phyloP scores from a whole-genome alignment of 164 flowering plant species.

The Paratinospora sagittata region DNA sequence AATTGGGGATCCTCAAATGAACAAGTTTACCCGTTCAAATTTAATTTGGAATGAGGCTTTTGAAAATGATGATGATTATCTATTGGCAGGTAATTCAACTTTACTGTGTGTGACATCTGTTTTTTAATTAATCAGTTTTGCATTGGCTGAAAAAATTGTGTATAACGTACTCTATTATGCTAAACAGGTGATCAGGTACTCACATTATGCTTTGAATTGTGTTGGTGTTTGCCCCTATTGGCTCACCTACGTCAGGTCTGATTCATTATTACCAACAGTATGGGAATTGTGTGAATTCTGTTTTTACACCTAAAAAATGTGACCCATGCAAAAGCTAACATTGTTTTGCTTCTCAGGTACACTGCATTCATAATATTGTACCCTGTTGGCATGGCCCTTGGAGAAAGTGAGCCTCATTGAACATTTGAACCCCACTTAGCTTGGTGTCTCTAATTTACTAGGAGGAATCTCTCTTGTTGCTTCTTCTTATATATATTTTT shows the following conservation, averaged over 20 bases:
- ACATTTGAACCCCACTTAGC: neutral
- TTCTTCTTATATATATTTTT: neutral
- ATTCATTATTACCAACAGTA: neutral
- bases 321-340: too few species aligned
- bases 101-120: neutral
- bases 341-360: too few species aligned
- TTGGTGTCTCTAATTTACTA: neutral
- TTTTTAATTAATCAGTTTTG: neutral
- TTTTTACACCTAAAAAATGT: too few species aligned
- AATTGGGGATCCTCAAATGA: neutral
- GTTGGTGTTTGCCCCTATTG: constrained; percentile 54
- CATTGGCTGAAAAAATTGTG: neutral
- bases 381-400: constrained; percentile 61
- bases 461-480: neutral
- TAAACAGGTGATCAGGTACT: constrained; percentile 70
- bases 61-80: neutral
- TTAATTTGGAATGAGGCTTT: neutral
- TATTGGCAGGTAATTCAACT: neutral
- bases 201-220: constrained; percentile 66
- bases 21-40: neutral
- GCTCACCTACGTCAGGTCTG: constrained; percentile 66
- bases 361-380: constrained; percentile 6
- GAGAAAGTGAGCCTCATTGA: constrained; percentile 66
- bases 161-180: neutral
- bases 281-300: too few species aligned